Evolutionary conservation across 2,329 filamentous ascomycete genomes (phyloP).

Genomic region (Teratosphaeria viscida): DNA sequence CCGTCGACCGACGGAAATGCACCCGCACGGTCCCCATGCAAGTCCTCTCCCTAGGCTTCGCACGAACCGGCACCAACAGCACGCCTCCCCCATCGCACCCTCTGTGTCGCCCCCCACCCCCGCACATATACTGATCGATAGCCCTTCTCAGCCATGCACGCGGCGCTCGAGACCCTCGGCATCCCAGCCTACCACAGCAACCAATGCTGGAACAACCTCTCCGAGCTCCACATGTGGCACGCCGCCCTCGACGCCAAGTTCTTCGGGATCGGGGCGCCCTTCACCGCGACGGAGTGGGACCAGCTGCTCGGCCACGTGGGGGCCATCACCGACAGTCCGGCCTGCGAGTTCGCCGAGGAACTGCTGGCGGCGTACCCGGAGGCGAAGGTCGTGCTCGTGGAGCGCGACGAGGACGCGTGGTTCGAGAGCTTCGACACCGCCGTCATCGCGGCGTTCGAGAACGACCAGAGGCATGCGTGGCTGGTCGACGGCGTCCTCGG

Average conservation of each 20-base stretch:
- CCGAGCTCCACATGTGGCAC: neutral
- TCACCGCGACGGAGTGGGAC: constrained; percentile 9
- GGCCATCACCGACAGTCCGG: constrained; percentile 26
- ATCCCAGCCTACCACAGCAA: neutral
- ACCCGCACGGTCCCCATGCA: neutral
- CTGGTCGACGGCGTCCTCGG: neutral
- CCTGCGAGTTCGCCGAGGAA: constrained; percentile 26
- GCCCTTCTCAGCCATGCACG: neutral
- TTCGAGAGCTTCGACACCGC: constrained; percentile 1
- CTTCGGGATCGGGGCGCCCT: neutral
- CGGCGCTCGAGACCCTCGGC: neutral
- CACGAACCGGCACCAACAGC: neutral
- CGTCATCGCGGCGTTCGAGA: neutral
- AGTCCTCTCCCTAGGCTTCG: neutral
- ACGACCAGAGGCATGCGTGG: neutral
- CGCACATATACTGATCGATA: neutral
- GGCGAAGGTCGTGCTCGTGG: constrained; percentile 28
- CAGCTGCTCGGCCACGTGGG: constrained; percentile 22
- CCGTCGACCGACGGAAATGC: neutral
- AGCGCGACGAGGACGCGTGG: constrained; percentile 17
- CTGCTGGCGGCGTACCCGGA: constrained; percentile 27
- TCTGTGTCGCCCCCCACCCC: too few relatives aligned
- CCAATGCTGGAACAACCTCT: neutral
- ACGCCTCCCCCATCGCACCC: neutral
- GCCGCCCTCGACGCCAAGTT: neutral